These are phyloP conservation scores for Saccharomyces eubayanus DNA, from an alignment of 805 yeast species.

Conservation along the genomic window DNA sequence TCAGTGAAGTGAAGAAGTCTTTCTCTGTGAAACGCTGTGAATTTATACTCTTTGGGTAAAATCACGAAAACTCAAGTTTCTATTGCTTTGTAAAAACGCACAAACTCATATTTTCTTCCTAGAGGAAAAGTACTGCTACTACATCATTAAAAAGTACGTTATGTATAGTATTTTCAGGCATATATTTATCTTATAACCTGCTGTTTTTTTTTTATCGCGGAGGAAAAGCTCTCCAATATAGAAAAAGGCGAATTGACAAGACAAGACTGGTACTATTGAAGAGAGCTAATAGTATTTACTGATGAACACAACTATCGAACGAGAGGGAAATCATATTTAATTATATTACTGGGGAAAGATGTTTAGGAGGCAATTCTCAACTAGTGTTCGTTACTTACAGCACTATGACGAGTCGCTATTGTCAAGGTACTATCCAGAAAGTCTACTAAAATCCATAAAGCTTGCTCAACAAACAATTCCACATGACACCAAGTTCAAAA, in stretches of 20 bases:
- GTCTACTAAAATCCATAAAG: constrained; percentile 70
- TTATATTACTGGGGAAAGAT: constrained; percentile 1
- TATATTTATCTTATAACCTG: no score
- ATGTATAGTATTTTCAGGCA: neutral
- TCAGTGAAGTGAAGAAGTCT: no score
- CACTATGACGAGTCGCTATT: constrained; percentile 33
- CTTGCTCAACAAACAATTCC: constrained; percentile 76
- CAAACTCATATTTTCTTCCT: no score
- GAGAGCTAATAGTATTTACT: neutral
- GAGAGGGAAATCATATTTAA: neutral
- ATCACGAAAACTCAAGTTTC: no score
- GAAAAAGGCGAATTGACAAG: neutral
- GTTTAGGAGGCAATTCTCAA: constrained; percentile 19
- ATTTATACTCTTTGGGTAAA: no score
- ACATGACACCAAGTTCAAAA: constrained; percentile 42
- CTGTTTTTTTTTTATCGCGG: neutral
- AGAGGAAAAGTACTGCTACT: no score
- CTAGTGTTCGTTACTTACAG: constrained; percentile 11
- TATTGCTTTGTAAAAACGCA: no score
- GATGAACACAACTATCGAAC: neutral
- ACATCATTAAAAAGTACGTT: neutral
- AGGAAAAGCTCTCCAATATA: neutral
- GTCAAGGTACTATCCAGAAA: constrained; percentile 72
- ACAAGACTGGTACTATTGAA: neutral
- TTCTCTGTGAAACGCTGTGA: no score